phyloP scores from a whole-genome alignment of 148 eudicot species.

The Rhododendron henanense region DNA sequence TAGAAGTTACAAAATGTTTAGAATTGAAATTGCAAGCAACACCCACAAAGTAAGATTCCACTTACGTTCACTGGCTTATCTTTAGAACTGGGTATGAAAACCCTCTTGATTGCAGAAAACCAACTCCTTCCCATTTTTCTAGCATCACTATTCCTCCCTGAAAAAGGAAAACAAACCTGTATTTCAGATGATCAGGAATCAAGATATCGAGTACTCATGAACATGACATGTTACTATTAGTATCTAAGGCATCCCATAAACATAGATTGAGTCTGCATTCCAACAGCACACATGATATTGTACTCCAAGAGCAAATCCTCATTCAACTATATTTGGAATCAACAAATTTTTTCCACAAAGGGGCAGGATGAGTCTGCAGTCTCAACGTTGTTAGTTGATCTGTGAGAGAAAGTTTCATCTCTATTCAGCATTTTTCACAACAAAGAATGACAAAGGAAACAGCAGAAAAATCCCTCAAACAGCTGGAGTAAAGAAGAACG shows the following conservation, averaged over 20 bases:
- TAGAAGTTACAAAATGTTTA: background rate
- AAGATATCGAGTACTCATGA: background rate
- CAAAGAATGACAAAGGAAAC: background rate
- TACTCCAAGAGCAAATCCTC: background rate
- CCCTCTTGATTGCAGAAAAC: slow-evolving; percentile 95
- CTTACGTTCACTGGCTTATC: slow-evolving; percentile 79
- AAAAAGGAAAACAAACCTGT: background rate
- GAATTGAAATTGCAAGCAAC: background rate
- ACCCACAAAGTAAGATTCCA: slow-evolving; percentile 5
- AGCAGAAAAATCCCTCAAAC: background rate
- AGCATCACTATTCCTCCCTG: slow-evolving; percentile 62
- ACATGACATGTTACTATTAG: background rate
- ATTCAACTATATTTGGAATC: background rate
- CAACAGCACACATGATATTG: background rate
- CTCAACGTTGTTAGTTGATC: background rate
- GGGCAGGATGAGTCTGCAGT: background rate
- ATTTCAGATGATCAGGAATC: background rate
- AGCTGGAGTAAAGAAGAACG: background rate
- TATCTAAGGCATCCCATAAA: background rate
- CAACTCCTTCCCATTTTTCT: slow-evolving; percentile 91
- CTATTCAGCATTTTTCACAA: background rate
- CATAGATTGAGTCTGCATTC: background rate
- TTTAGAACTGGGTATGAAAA: slow-evolving; percentile 65
- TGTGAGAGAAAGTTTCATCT: background rate
- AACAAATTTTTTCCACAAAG: too few relatives aligned